Evolutionary conservation across 2,329 filamentous ascomycete genomes (phyloP).

Genomic region (Fusarium multiceps): DNA sequence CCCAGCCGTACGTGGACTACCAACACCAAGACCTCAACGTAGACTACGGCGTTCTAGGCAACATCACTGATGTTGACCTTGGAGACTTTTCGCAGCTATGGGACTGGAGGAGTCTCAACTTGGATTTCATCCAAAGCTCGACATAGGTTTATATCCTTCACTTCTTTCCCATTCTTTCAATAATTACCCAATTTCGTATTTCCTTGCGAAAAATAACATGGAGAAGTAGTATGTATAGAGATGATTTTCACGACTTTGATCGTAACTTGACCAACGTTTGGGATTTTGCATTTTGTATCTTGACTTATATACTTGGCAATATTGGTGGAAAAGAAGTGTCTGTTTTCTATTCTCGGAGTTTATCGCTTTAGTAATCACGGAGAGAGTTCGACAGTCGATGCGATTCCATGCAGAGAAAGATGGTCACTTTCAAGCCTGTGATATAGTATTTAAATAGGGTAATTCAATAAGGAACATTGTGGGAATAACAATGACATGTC

Average conservation of each 20-base stretch:
- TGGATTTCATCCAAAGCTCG: slow-evolving; percentile 41
- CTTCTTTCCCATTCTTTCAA: neutral
- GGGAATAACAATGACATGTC: neutral
- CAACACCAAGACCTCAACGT: slow-evolving; percentile 18
- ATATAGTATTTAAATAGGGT: neutral
- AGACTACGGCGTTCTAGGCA: slow-evolving; percentile 23
- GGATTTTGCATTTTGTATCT: neutral
- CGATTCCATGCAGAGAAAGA: neutral
- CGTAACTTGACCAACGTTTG: neutral
- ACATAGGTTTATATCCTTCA: slow-evolving; percentile 1
- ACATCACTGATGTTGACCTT: slow-evolving; percentile 37
- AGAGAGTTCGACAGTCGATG: neutral
- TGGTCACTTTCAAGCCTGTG: no score
- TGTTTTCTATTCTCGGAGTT: neutral
- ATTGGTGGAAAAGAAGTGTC: neutral
- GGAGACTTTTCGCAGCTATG: slow-evolving; percentile 41
- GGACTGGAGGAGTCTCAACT: slow-evolving; percentile 42
- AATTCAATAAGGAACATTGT: neutral
- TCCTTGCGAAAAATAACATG: neutral
- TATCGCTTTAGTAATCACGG: neutral
- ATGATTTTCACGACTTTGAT: slow-evolving; percentile 9
- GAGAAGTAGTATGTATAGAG: slow-evolving; percentile 21
- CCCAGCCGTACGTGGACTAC: slow-evolving; percentile 23
- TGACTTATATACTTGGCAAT: neutral
- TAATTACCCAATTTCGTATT: neutral